Evolutionary conservation across 2,329 filamentous ascomycete species (phyloP).

Genomic region (Arthroderma uncinatum): DNA sequence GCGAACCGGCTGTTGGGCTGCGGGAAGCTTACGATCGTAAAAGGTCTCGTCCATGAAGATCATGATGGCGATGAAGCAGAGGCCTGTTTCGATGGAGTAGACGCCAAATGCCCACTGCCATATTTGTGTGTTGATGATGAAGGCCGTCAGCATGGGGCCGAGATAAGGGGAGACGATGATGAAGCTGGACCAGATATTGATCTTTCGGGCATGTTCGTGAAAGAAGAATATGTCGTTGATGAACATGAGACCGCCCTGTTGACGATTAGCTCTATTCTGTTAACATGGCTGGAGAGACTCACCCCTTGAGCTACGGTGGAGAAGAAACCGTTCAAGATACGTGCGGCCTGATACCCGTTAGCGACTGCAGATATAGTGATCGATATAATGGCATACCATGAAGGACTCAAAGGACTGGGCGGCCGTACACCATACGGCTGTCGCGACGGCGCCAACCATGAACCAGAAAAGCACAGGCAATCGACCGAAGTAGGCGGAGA

Average conservation of each 20-base stretch:
- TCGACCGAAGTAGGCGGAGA: slow-evolving; percentile 36
- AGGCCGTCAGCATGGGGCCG: slow-evolving; percentile 26
- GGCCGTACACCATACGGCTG: slow-evolving; percentile 31
- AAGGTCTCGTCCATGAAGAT: slow-evolving; percentile 31
- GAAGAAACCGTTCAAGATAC: slow-evolving; percentile 38
- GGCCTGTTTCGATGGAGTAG: slow-evolving; percentile 24
- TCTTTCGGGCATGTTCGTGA: slow-evolving; percentile 32
- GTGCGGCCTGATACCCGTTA: slow-evolving; percentile 21
- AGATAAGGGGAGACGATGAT: slow-evolving; percentile 28
- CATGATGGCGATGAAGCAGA: slow-evolving; percentile 25
- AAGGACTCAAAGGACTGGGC: slow-evolving; percentile 30
- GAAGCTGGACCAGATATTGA: slow-evolving; percentile 31
- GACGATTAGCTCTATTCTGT: background rate
- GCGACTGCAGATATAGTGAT: background rate
- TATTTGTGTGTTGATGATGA: slow-evolving; percentile 28
- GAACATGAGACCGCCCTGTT: slow-evolving; percentile 33
- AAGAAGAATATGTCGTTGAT: slow-evolving; percentile 36
- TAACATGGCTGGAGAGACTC: slow-evolving; percentile 8
- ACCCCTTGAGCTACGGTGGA: slow-evolving; percentile 32
- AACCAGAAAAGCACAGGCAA: slow-evolving; percentile 36
- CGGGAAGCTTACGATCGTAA: slow-evolving; percentile 27
- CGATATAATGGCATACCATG: slow-evolving; percentile 17
- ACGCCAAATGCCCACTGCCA: slow-evolving; percentile 31
- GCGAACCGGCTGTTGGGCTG: slow-evolving; percentile 24
- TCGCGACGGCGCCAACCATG: slow-evolving; percentile 26